Evolutionary conservation across 768 basidiomycete species (phyloP).

Genomic region (Mycena capillaripes): DNA sequence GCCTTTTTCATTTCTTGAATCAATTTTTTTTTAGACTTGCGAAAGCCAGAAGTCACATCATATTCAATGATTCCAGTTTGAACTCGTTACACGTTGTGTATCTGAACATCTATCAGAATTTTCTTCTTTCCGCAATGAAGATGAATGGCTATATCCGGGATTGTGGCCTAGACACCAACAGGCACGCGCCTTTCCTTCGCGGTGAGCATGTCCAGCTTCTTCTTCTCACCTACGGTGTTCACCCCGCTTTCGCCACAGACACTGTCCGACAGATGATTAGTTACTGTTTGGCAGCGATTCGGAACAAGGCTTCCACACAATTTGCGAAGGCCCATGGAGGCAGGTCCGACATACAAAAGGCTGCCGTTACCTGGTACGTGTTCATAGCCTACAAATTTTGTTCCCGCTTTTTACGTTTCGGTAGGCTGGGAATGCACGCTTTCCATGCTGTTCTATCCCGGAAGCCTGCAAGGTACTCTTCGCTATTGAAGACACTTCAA

Average conservation of each 20-base stretch:
- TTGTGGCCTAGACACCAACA: constrained; percentile 63
- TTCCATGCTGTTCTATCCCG: constrained; percentile 76
- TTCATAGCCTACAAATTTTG: constrained; percentile 6
- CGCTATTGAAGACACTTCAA: constrained; percentile 62
- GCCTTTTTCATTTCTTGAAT: neutral
- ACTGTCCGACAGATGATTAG: constrained; percentile 73
- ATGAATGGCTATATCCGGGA: constrained; percentile 85
- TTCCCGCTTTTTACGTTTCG: neutral
- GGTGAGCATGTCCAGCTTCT: constrained; percentile 55
- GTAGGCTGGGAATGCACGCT: constrained; percentile 86
- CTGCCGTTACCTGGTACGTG: constrained; percentile 70
- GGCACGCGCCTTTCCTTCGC: constrained; percentile 64
- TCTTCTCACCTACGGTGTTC: neutral
- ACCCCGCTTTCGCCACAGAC: constrained; percentile 54
- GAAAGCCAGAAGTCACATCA: constrained; percentile 81
- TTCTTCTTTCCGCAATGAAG: constrained; percentile 87
- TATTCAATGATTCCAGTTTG: constrained; percentile 82
- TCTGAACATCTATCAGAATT: constrained; percentile 90
- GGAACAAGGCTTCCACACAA: constrained; percentile 58
- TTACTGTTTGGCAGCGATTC: constrained; percentile 67
- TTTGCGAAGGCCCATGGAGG: constrained; percentile 55
- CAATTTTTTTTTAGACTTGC: constrained; percentile 63
- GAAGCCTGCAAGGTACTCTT: constrained; percentile 63
- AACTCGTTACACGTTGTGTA: constrained; percentile 75
- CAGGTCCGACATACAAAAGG: constrained; percentile 61